Evolutionary conservation across 305 asterid species (phyloP).

Genomic region (Ajuga reptans): DNA sequence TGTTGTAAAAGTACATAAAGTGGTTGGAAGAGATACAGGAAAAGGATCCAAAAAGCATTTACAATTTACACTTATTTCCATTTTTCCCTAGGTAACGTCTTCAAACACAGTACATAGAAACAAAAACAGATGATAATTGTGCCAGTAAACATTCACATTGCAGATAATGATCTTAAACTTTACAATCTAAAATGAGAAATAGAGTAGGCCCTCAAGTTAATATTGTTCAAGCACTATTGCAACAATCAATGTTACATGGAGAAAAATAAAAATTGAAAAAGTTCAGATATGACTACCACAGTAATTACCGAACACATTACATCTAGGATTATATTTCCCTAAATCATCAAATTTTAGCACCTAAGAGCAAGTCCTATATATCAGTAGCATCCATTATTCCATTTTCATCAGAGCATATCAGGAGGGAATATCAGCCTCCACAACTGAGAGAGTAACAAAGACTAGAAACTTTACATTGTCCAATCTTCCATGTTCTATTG

Average conservation of each 20-base stretch:
- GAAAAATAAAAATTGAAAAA: background rate
- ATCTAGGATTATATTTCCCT: background rate
- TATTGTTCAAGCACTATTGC: background rate
- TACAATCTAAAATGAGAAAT: background rate
- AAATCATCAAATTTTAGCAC: background rate
- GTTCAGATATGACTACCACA: background rate
- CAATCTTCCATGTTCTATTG: background rate
- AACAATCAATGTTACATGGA: background rate
- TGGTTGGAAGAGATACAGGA: background rate
- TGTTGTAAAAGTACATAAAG: background rate
- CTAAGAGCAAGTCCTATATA: background rate
- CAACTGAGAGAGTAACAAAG: background rate
- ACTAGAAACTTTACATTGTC: background rate
- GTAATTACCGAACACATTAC: background rate
- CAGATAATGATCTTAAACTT: background rate
- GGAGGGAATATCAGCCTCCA: background rate
- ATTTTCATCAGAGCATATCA: background rate
- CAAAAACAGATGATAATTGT: background rate
- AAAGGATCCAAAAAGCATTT: background rate
- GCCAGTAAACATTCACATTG: background rate
- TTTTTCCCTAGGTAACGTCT: too few relatives aligned
- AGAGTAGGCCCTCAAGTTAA: background rate
- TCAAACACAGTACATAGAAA: too few relatives aligned
- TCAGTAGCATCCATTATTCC: background rate
- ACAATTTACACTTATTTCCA: background rate